Conservation (phyloP, 169 alveolate genomes). For the Plasmodium billcollinsi region DNA sequence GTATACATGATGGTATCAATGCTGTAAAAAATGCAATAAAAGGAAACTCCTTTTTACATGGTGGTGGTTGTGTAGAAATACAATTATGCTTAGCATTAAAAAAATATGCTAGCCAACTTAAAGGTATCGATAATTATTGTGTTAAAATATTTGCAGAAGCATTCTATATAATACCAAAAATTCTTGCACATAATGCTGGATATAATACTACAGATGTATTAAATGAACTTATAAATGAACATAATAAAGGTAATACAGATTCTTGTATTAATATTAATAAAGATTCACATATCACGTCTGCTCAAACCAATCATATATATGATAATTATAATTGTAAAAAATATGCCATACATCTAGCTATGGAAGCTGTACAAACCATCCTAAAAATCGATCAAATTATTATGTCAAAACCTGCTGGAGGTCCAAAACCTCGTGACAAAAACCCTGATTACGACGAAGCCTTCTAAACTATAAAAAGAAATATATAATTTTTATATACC, state of each 20-base stretch:
- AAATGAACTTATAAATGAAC: constrained; percentile 88
- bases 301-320: constrained; percentile 78
- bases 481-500: too few species aligned
- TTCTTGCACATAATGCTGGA: constrained; percentile 98
- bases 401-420: constrained; percentile 99
- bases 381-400: constrained; percentile 98
- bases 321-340: constrained; percentile 96
- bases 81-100: constrained; percentile 92
- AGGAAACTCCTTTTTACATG: constrained; percentile 93
- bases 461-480: neutral
- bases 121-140: constrained; percentile 97
- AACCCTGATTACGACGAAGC: constrained; percentile 83
- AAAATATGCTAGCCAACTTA: constrained; percentile 89
- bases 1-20: constrained; percentile 93
- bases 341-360: constrained; percentile 97
- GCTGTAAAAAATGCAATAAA: constrained; percentile 88
- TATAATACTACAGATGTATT: constrained; percentile 90
- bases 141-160: constrained; percentile 98
- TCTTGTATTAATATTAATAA: constrained; percentile 85
- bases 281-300: constrained; percentile 74
- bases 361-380: constrained; percentile 97
- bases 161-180: constrained; percentile 96
- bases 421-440: constrained; percentile 95
- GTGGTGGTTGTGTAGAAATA: constrained; percentile 98
- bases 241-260: constrained; percentile 81